Base-by-base conservation (phyloP, 2,329 filamentous ascomycete species). In the Colletotrichum sp. region DNA sequence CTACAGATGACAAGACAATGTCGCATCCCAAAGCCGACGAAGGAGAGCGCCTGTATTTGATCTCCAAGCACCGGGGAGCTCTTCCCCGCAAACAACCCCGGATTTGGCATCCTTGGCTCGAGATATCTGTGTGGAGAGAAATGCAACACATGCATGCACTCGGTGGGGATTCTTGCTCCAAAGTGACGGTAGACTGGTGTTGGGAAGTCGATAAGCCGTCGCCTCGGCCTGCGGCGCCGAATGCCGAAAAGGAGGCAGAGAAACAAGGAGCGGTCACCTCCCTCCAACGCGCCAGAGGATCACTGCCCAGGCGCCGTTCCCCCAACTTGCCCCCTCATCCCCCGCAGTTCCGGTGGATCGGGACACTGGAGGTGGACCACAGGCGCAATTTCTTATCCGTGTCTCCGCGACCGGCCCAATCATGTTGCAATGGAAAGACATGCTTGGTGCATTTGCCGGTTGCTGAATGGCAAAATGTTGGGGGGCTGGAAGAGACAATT, bases 41-140 rank as follows among this genome's bases (percentile, higher is more conserved):
- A 34, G 49, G 65, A 16, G 7, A 57, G 28, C n/a, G 28, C 65
- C 12, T 8, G 59, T 62, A 64, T 64, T 64, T 64, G 62, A 28
- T 39, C n/a, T 21, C 32, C 34, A 10, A 55, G 3, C 15, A n/a
- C 18, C 12, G 10, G 26, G 10, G 16, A 24, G 16, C 26, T 62
- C 63, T 44, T 66, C 72, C 62, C 72, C 72, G 69, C 72, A 75
- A 66, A 68, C 62, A 55, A 63, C 72, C 72, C 72, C 72, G 32
- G 72, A 75, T 75, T 67, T 55, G 30, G 21, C 52, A 75, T 57
- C 10, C 72, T 75, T 75, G 72, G 72, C 69, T 63, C 16, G 39
- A 30, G 72, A 62, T 71, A 32, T 66, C 72, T 57, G 59, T 75
- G 66, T 70, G 34, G 68, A 57, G 69, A 34, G 13, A 21, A 39